Evolutionary conservation across 164 flowering plant genomes (phyloP), one percentile per base, ranked within the genome.

Genomic region (Nymphaea thermarum): DNA sequence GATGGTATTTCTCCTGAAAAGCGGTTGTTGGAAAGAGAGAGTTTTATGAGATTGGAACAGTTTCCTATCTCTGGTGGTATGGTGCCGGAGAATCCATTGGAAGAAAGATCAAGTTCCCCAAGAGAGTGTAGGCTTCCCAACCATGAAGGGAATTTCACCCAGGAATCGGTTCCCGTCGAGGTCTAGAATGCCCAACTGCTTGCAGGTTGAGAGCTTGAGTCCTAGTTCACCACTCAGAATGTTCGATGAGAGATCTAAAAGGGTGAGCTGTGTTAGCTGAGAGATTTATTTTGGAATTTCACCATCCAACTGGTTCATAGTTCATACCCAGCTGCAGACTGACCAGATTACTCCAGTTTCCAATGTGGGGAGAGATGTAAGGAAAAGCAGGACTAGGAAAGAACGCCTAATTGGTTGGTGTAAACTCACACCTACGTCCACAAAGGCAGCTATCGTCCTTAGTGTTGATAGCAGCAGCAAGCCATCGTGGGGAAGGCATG

Each of bases 41-140:
- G 89, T 77, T 84, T 87, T 44, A 91, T 83, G 41, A 91, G 70
- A 64, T 44, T 75, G 43, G 89, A 82, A 71, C 96, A 91, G 73
- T 76, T 85, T 15, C 91, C 88, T 10, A 94, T 76, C 66, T 84
- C 86, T 11, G 75, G 42, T 4, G 95, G 98, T 43, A 91, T 67
- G 60, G 73, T 70, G 64, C 96, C 96, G 62, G 69, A 60, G 81
- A 94, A 87, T 43, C 61, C 68, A 62, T 91, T 94, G 57, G 75
- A 86, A 7, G 99, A 91, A 12, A 94, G 75, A 72, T 94, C 92
- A 4, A 91, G 82, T 77, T 88, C 96, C 3, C 95, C 98, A 1
- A 91, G 85, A 64, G 80, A 79, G 65, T 74, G 77, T 18, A 90
- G 71, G 69, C 68, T 75, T 17, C 93, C 96, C 44, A 94, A 64